These are phyloP conservation scores for Cladophialophora immunda DNA, from an alignment of 2,329 filamentous ascomycete genomes.

Conservation along the genomic window DNA sequence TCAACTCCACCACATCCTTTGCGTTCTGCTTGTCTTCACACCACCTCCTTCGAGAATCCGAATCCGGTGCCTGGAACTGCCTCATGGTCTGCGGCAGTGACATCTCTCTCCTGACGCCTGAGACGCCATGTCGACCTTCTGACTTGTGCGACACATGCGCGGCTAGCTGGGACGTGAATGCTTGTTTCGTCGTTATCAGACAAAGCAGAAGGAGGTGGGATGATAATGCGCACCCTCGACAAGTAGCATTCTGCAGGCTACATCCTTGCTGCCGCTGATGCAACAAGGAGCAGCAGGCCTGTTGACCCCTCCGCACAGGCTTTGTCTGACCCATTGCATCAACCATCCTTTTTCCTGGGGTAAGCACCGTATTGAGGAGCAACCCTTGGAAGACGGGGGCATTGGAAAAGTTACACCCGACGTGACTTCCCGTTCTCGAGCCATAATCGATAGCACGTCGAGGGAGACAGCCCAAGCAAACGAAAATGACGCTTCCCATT, in stretches of 20 bases:
- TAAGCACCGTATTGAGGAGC: background rate
- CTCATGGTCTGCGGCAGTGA: background rate
- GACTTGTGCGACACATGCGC: background rate
- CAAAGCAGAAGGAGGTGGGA: background rate
- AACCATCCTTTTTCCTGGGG: constrained; percentile 1
- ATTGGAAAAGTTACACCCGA: background rate
- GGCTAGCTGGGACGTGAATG: background rate
- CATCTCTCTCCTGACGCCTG: background rate
- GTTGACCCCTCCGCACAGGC: background rate
- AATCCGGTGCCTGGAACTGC: background rate
- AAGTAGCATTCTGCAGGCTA: background rate
- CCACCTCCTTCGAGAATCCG: background rate
- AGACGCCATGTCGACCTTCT: background rate
- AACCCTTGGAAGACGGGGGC: background rate
- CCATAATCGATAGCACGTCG: background rate
- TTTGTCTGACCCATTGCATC: background rate
- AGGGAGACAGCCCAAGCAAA: background rate
- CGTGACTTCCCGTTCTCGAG: background rate
- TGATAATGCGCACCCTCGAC: background rate
- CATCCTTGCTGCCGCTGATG: background rate
- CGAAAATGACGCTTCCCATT: background rate
- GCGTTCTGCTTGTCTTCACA: background rate
- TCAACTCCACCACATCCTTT: background rate
- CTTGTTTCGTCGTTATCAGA: constrained; percentile 5
- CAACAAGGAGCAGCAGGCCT: background rate